Conservation (phyloP, 805 yeast genomes). For the Saccharomyces paradoxus region DNA sequence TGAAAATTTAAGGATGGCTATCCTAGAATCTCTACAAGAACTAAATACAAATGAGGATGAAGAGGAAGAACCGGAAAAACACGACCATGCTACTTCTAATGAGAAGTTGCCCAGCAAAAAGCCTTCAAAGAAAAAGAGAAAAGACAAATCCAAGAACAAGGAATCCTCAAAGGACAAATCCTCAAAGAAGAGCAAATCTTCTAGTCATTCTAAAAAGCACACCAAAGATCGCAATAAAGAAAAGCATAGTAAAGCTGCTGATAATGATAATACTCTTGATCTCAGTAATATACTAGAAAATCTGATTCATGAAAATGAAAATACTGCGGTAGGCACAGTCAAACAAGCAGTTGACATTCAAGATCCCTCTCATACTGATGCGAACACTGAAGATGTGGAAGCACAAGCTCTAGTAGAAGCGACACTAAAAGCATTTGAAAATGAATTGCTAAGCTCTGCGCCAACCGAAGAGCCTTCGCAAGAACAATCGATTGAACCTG, state of each 20-base stretch:
- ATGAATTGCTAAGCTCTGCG: constrained; percentile 17
- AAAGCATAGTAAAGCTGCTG: not conserved
- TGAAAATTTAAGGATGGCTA: constrained; percentile 28
- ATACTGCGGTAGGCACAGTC: constrained; percentile 1
- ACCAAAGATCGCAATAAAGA: not conserved
- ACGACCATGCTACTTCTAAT: not conserved
- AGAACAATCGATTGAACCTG: constrained; percentile 4
- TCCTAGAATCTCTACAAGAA: constrained; percentile 25
- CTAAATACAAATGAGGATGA: constrained; percentile 10
- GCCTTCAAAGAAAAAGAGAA: constrained; percentile 7
- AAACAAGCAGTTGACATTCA: constrained; percentile 3
- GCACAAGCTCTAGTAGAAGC: constrained; percentile 30
- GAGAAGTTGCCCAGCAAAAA: not conserved
- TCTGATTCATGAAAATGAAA: constrained; percentile 21
- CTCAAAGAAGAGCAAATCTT: not conserved
- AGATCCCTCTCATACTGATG: not conserved
- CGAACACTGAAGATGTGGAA: constrained; percentile 19
- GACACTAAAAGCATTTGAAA: constrained; percentile 29
- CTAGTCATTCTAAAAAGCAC: constrained; percentile 3
- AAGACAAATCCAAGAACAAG: constrained; percentile 14
- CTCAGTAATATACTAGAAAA: constrained; percentile 28
- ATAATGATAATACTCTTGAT: constrained; percentile 17
- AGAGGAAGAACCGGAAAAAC: constrained; percentile 1
- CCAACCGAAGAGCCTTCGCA: constrained; percentile 1
- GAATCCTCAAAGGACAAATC: constrained; percentile 8